A percentile compares a stretch with the other conserved stretches of the same genome.
Conservation (phyloP, 2,329 filamentous ascomycete species). For the Botryotinia convoluta region DNA sequence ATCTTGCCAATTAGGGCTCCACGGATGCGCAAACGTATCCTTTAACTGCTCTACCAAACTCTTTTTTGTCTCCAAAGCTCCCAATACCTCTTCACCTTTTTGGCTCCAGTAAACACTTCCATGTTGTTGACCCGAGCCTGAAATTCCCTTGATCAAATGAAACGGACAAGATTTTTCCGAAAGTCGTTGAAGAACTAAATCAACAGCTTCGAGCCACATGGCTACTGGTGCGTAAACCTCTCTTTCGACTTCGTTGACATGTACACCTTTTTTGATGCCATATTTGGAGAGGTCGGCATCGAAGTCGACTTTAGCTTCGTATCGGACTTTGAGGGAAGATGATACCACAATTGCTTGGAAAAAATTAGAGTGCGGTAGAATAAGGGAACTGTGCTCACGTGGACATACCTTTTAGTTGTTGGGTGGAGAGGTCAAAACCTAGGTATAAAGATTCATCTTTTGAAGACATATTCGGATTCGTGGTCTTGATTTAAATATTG, state of each 20-base stretch:
- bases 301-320: slow-evolving; percentile 92
- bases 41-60: slow-evolving; percentile 70
- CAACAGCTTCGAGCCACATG: slow-evolving; percentile 91
- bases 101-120: slow-evolving; percentile 92
- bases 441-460: slow-evolving; percentile 67
- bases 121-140: slow-evolving; percentile 94
- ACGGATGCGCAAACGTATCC: slow-evolving; percentile 72
- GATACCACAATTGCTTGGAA: slow-evolving; percentile 73
- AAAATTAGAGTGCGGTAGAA: slow-evolving; percentile 25
- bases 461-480: slow-evolving; percentile 38
- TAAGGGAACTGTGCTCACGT: slow-evolving; percentile 20
- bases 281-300: slow-evolving; percentile 80
- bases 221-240: slow-evolving; percentile 92
- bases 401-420: slow-evolving; percentile 80
- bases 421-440: slow-evolving; percentile 94
- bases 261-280: slow-evolving; percentile 82
- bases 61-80: slow-evolving; percentile 56
- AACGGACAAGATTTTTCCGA: slow-evolving; percentile 70
- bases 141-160: slow-evolving; percentile 72
- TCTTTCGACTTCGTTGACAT: slow-evolving; percentile 74
- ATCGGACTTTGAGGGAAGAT: slow-evolving; percentile 74
- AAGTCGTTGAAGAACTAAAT: slow-evolving; percentile 76
- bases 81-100: slow-evolving; percentile 64
- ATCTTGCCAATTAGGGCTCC: slow-evolving; percentile 97
- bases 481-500: slow-evolving; percentile 17